Evolutionary conservation across 495 filamentous ascomycete genomes (phyloP).

Genomic region (Coniosporium apollinis): DNA sequence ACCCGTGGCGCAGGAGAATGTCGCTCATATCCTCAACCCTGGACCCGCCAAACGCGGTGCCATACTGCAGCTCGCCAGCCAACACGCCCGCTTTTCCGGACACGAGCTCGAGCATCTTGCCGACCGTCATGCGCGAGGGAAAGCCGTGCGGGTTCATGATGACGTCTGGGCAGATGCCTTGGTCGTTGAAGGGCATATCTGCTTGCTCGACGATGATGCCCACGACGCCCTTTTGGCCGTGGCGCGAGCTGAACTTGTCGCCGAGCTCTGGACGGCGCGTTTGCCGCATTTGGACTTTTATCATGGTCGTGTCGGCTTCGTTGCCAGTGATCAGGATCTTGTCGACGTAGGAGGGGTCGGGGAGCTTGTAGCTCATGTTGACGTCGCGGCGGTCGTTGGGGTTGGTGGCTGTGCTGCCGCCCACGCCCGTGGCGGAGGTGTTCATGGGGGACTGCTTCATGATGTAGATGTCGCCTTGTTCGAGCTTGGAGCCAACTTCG

Average conservation of each 20-base stretch:
- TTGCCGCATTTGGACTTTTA: slow-evolving; percentile 87
- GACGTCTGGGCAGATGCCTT: slow-evolving; percentile 81
- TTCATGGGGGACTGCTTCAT: slow-evolving; percentile 72
- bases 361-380: slow-evolving; percentile 61
- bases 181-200: slow-evolving; percentile 91
- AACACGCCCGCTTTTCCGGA: slow-evolving; percentile 88
- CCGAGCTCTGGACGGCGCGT: slow-evolving; percentile 82
- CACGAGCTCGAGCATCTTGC: slow-evolving; percentile 90
- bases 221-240: slow-evolving; percentile 51
- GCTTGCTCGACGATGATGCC: slow-evolving; percentile 91
- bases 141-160: slow-evolving; percentile 99
- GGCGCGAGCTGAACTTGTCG: slow-evolving; percentile 31
- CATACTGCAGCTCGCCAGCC: slow-evolving; percentile 66
- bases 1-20: slow-evolving; percentile 70
- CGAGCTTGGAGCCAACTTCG: slow-evolving; percentile 59
- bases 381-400: slow-evolving; percentile 16
- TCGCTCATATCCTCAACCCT: slow-evolving; percentile 81
- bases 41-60: slow-evolving; percentile 87
- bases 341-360: slow-evolving; percentile 77
- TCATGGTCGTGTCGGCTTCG: slow-evolving; percentile 59
- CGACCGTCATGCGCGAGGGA: slow-evolving; percentile 98
- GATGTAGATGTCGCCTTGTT: slow-evolving; percentile 63
- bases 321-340: slow-evolving; percentile 81
- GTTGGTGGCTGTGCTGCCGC: slow-evolving; percentile 19
- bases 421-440: slow-evolving; percentile 43